phyloP scores from a whole-genome alignment of 1,139 yeast species.

The Candida smagusa region DNA sequence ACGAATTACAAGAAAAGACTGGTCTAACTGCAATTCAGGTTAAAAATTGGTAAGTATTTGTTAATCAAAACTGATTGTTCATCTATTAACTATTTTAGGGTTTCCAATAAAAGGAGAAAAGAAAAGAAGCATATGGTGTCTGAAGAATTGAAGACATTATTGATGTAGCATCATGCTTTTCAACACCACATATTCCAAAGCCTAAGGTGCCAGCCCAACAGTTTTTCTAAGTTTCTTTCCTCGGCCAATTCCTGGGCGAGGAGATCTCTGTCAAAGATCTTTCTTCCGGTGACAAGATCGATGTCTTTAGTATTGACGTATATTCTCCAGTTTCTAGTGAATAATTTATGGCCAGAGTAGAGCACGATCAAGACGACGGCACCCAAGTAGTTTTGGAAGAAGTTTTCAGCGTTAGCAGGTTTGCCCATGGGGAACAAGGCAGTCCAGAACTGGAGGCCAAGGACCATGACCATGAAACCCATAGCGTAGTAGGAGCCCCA shows the following conservation, averaged over 20 bases:
- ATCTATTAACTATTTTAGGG: slow-evolving; percentile 2
- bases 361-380: slow-evolving; percentile 30
- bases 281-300: slow-evolving; percentile 34
- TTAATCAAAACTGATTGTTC: not conserved
- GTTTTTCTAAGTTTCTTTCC: slow-evolving; percentile 12
- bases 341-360: slow-evolving; percentile 33
- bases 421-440: slow-evolving; percentile 34
- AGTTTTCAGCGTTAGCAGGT: slow-evolving; percentile 25
- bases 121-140: slow-evolving; percentile 1
- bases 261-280: slow-evolving; percentile 25
- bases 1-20: not conserved
- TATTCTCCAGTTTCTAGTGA: slow-evolving; percentile 31
- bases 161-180: not conserved
- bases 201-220: slow-evolving; percentile 15
- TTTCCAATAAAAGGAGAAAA: slow-evolving; percentile 4
- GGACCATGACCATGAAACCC: slow-evolving; percentile 26
- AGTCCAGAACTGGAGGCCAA: slow-evolving; percentile 37
- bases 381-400: slow-evolving; percentile 39
- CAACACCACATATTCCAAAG: slow-evolving; percentile 18
- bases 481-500: slow-evolving; percentile 36
- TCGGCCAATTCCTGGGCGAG: slow-evolving; percentile 22
- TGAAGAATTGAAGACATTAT: slow-evolving; percentile 1
- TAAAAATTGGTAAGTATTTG: slow-evolving; percentile 3
- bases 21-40: slow-evolving; percentile 3
- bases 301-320: slow-evolving; percentile 25